These are phyloP conservation scores for Coprinopsis cinerea DNA, from an alignment of 768 basidiomycete species.

Conservation along the genomic window DNA sequence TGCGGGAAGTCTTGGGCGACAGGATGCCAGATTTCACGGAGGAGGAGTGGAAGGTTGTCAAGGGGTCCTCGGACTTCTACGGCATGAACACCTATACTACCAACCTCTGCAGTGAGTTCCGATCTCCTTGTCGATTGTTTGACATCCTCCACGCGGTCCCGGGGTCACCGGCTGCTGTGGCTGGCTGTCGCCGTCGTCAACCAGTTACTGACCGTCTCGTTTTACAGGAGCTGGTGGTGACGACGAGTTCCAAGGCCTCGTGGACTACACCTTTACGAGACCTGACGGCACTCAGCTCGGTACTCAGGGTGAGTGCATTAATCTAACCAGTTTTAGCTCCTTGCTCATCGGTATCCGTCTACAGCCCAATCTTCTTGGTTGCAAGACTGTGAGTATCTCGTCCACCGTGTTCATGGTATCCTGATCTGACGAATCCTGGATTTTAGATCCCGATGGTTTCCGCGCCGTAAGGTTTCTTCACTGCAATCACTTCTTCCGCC, in stretches of 20 bases:
- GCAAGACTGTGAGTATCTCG: constrained; percentile 47
- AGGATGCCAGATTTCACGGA: constrained; percentile 54
- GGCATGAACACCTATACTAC: constrained; percentile 73
- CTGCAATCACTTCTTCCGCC: neutral
- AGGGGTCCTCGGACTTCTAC: constrained; percentile 65
- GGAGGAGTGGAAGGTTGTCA: constrained; percentile 51
- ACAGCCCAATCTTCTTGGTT: constrained; percentile 60
- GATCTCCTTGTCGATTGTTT: neutral
- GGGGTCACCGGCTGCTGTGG: no score
- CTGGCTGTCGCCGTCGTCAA: neutral
- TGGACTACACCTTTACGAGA: constrained; percentile 56
- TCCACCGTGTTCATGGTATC: neutral
- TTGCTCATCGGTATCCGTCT: constrained; percentile 1
- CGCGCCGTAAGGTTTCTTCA: constrained; percentile 36
- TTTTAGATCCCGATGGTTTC: constrained; percentile 60
- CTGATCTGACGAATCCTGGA: neutral
- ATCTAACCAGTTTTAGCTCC: neutral
- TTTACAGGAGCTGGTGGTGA: constrained; percentile 48
- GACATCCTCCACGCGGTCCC: neutral
- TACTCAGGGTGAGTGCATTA: constrained; percentile 40
- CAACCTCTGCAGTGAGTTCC: constrained; percentile 47
- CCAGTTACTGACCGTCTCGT: neutral
- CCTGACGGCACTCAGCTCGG: constrained; percentile 62
- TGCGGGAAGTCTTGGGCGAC: constrained; percentile 49
- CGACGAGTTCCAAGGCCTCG: constrained; percentile 58